Base-by-base conservation (phyloP, 768 basidiomycete genomes). In the Amanita inopinata region DNA sequence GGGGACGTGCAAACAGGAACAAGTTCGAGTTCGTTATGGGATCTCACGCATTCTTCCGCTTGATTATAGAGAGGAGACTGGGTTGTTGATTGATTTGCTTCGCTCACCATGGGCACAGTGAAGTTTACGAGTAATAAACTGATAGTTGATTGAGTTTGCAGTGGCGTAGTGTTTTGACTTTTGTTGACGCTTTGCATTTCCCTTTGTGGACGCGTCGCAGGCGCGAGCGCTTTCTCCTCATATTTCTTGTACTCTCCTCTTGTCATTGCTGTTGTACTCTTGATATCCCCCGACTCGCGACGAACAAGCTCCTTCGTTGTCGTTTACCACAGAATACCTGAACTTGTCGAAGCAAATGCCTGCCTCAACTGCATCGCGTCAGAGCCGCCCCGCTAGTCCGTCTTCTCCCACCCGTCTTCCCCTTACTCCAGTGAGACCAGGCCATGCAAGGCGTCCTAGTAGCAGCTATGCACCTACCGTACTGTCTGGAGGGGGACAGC, bases 1-100 rank as follows among this genome's bases (percentile, higher is more conserved):
- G 17, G 9, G n/a, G n/a, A n/a, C n/a, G n/a, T n/a, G n/a, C 11
- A 36, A 43, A 8, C 47, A 94, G 90, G 89, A 88, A n/a, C 71
- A 72, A 56, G 71, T 74, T 2, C 81, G 92, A 17, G 78, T 88
- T 34, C 78, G 89, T 27, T 94, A 91, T 54, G 84, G 83, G 3
- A 83, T 92, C 53, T 74, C 78, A 38, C 74, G 70, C 40, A 81
- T 88, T 8, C 61, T 58, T 33, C 63, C 67, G 11, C 56, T 89
- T 30, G 74, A 94, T 54, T 93, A 81, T 56, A 67, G 67, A 42
- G 77, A 73, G 57, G 89, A 82, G 59, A 78, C 72, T 6, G 65
- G 69, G 35, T 55, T 66, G 17, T 63, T 90, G 46, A 65, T 73
- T 22, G 75, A 83, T 43, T 57, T 75, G 35, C 67, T 93, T 46